phyloP scores from a whole-genome alignment of 129 eudicot species.

The Arctium minus region DNA sequence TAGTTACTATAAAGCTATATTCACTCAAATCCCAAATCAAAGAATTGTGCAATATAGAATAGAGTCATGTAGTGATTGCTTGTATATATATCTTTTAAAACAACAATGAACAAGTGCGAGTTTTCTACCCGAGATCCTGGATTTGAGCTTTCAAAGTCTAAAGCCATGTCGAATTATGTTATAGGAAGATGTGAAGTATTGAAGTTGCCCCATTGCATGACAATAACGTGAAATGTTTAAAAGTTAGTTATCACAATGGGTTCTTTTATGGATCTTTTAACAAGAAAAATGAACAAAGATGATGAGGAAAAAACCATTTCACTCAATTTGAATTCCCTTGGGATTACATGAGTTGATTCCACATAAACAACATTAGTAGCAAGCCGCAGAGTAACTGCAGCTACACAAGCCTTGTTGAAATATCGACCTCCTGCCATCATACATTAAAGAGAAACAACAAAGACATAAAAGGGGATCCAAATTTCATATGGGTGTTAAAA shows the following conservation, averaged over 20 bases:
- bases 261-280: not conserved
- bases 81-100: not conserved
- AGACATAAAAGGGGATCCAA: no score
- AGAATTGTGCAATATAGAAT: not conserved
- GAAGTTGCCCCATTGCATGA: conserved; percentile 76
- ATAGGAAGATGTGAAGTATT: conserved; percentile 67
- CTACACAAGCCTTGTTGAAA: conserved; percentile 52
- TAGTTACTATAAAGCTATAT: not conserved
- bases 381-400: conserved; percentile 61
- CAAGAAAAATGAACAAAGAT: not conserved
- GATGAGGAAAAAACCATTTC: conserved; percentile 42
- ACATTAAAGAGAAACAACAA: no score
- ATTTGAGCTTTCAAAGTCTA: conserved; percentile 65
- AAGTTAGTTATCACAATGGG: not conserved
- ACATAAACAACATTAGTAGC: conserved; percentile 60
- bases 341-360: conserved; percentile 41
- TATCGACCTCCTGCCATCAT: conserved; percentile 56
- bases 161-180: conserved; percentile 56
- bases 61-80: not conserved
- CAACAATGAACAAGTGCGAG: not conserved
- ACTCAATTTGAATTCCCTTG: conserved; percentile 31
- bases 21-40: not conserved
- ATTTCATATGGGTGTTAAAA: no score
- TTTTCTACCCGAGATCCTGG: conserved; percentile 53
- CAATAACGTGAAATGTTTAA: conserved; percentile 47